Evolutionary conservation across 805 yeast species (phyloP), one percentile per base, ranked within the genome.

Genomic region (Wickerhamiella azymoides): DNA sequence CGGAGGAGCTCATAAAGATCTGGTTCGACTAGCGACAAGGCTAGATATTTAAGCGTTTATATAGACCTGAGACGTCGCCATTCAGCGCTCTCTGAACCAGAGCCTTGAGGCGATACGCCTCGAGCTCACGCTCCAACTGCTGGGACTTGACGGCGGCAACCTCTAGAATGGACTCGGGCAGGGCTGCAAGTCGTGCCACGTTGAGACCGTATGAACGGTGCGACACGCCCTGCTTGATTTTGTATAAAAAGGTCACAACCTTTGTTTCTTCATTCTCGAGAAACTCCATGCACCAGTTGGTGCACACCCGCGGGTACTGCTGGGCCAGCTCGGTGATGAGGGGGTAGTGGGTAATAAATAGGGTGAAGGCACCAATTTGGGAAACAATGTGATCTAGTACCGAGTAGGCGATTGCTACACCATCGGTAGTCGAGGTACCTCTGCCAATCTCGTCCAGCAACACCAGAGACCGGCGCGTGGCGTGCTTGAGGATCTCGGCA

Each of bases 1-100:
- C 94, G n/a, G 98, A 92, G 62, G 99, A 92, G 65, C 73, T 92
- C 63, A 92, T 92, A 61, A 92, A 92, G 65, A 85, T 92, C 77
- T 92, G 96, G 96, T 88, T 86, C 58, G 96, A 88, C 63, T 88
- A 62, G n/a, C n/a, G 27, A 21, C 3, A 13, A 17, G 27, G 17
- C 33, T 26, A 47, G 11, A 13, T 36, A 37, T 37, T 37, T 37
- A 37, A 18, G 24, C 28, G 25, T 37, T 21, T 21, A 21, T 36
- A 30, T 14, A 30, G 33, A 30, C 33, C 33, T n/a, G 33, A 30
- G 3, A n/a, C 35, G 25, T 39, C 41, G 26, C 41, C 41, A n/a
- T 14, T 4, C 24, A 39, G 19, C n/a, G 30, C 41, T 9, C 41
- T 39, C 16, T 39, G 33, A 6, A 18, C 35, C 35, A 39, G 18